Evolutionary conservation across 768 basidiomycete species (phyloP), one percentile per base, ranked within the genome.

Genomic region (Hemileccinum impolitum): DNA sequence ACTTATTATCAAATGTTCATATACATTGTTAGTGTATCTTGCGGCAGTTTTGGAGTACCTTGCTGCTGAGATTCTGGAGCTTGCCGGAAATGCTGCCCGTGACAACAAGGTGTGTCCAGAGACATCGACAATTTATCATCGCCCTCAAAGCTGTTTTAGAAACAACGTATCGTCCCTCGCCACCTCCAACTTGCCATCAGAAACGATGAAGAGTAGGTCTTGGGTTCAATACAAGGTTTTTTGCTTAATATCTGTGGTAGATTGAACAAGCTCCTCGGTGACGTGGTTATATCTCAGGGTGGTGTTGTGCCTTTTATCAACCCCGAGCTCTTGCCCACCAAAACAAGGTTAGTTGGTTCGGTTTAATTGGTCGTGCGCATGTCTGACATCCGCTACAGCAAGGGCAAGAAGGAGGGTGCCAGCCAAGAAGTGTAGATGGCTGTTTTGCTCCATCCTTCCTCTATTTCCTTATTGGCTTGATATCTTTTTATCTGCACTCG

Each of bases 151-250:
- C 11, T n/a, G 12, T 0, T 31, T 32, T 30, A 90, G 79, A 89
- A 94, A 76, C 85, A 89, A 58, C 91, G 93, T 85, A 94, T 94
- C 60, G 89, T 94, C 19, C 93, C 92, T 47, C 84, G 93, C 62
- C 93, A 94, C 72, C 70, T 94, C 42, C 93, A 94, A 64, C 82
- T 94, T 47, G 92, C 93, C 56, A 91, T 94, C 70, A 81, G 92
- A 58, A 91, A 93, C 68, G 90, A 91, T 51, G 90, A 93, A 67
- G 90, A 87, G 85, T 85, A 64, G 52, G 75, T 64, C 31, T 43
- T 4, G 23, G 43, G 23, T 1, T 23, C 15, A 35, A 8, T 39
- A 9, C 30, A 9, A 8, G 9, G 44, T 35, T 10, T 12, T 15
- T 18, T 18, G 37, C 43, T 23, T 23, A 36, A 51, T 5, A 3